phyloP scores from a whole-genome alignment of 164 flowering plant species.

The Annona squamosa region DNA sequence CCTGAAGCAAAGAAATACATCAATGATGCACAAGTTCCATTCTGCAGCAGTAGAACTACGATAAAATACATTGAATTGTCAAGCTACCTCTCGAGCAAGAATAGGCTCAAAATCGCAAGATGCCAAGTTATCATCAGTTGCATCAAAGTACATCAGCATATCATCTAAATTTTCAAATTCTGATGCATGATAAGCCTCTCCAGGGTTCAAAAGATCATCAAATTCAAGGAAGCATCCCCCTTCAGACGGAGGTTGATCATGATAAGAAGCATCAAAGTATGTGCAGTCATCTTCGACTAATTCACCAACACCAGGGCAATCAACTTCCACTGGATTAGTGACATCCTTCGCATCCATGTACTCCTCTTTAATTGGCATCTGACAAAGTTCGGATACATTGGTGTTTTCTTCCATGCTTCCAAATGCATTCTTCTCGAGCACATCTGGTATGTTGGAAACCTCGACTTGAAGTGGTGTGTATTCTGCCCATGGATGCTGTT shows the following conservation, averaged over 20 bases:
- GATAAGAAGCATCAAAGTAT: slow-evolving; percentile 24
- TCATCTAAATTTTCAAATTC: slow-evolving; percentile 41
- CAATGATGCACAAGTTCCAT: not conserved
- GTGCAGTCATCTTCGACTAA: slow-evolving; percentile 17
- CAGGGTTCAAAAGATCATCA: slow-evolving; percentile 34
- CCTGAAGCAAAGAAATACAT: slow-evolving; percentile 5
- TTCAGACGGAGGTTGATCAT: slow-evolving; percentile 11
- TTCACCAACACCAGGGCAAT: not conserved
- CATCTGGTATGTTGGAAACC: slow-evolving; percentile 6
- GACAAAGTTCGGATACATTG: slow-evolving; percentile 5
- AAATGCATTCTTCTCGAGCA: slow-evolving; percentile 4
- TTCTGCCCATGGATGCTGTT: slow-evolving; percentile 4
- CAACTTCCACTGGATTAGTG: slow-evolving; percentile 17
- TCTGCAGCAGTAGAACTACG: slow-evolving; percentile 23
- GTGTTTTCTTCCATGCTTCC: not conserved
- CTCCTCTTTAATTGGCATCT: slow-evolving; percentile 14
- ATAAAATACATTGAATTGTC: slow-evolving; percentile 6
- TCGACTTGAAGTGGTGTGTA: slow-evolving; percentile 8
- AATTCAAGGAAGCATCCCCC: slow-evolving; percentile 40
- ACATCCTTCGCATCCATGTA: slow-evolving; percentile 17
- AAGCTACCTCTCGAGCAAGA: slow-evolving; percentile 11
- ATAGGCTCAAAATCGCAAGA: slow-evolving; percentile 20
- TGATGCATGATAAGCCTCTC: slow-evolving; percentile 19
- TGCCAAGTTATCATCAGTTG: slow-evolving; percentile 22
- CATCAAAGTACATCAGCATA: slow-evolving; percentile 39